phyloP scores from a whole-genome alignment of 768 basidiomycete species.

The Chiua virens region DNA sequence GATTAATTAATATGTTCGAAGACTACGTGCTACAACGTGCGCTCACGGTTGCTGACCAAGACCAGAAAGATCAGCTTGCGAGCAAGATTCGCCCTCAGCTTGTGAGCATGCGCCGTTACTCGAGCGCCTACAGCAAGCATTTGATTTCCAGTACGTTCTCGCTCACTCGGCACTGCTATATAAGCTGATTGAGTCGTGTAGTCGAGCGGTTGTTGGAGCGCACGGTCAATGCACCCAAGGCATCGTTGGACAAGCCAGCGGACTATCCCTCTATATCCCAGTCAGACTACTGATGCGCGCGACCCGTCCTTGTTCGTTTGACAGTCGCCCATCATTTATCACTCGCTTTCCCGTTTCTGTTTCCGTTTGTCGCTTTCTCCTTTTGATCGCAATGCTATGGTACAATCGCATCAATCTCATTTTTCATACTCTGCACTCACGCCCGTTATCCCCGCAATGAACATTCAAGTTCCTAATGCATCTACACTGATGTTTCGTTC shows the following conservation, averaged over 20 bases:
- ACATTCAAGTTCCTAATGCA: slow-evolving; percentile 34
- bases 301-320: slow-evolving; percentile 4
- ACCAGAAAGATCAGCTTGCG: slow-evolving; percentile 69
- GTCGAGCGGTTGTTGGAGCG: slow-evolving; percentile 72
- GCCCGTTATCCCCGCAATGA: slow-evolving; percentile 33
- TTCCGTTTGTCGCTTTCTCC: slow-evolving; percentile 5
- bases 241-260: slow-evolving; percentile 27
- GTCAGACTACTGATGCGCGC: slow-evolving; percentile 17
- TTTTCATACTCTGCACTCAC: slow-evolving; percentile 32
- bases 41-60: slow-evolving; percentile 62
- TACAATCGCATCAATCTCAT: slow-evolving; percentile 34
- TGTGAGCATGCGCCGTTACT: slow-evolving; percentile 66
- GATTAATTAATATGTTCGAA: slow-evolving; percentile 27
- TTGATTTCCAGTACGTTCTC: slow-evolving; percentile 67
- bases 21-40: slow-evolving; percentile 88
- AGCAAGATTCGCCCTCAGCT: slow-evolving; percentile 66
- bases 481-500: slow-evolving; percentile 23
- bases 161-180: neutral
- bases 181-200: slow-evolving; percentile 27
- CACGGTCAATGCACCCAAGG: slow-evolving; percentile 33
- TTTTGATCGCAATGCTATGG: slow-evolving; percentile 37
- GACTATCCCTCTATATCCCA: slow-evolving; percentile 30
- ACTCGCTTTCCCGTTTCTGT: neutral
- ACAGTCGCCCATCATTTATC: slow-evolving; percentile 6
- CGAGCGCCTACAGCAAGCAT: slow-evolving; percentile 77